Conservation (phyloP, 2,329 filamentous ascomycete species). For the Aspergillus pseudotamarii region DNA sequence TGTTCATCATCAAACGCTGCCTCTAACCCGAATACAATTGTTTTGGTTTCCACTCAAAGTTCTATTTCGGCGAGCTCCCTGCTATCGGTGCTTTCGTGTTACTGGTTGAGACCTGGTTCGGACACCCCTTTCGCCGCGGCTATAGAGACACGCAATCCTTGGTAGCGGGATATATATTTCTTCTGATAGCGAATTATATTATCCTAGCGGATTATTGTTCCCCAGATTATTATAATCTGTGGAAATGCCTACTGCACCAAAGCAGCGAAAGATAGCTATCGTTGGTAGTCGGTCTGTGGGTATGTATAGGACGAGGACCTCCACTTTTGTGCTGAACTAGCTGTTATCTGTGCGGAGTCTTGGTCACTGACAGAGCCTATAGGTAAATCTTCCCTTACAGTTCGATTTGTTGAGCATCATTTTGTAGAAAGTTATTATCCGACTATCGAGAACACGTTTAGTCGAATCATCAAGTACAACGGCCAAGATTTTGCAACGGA, state of each 20-base stretch:
- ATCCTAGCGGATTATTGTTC: slow-evolving; percentile 1
- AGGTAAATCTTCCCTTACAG: slow-evolving; percentile 98
- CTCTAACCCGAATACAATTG: background rate
- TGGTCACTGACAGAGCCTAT: slow-evolving; percentile 21
- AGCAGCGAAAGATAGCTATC: slow-evolving; percentile 94
- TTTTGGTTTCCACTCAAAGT: background rate
- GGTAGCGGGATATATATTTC: background rate
- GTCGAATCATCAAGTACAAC: slow-evolving; percentile 90
- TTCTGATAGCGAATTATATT: background rate
- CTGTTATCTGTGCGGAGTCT: slow-evolving; percentile 1
- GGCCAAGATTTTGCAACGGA: slow-evolving; percentile 93
- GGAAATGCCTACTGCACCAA: slow-evolving; percentile 70
- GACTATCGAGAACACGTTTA: slow-evolving; percentile 98
- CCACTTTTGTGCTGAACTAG: background rate
- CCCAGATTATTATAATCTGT: slow-evolving; percentile 1
- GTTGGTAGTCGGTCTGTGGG: slow-evolving; percentile 91
- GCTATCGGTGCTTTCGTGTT: background rate
- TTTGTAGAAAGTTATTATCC: slow-evolving; percentile 99
- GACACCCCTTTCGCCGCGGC: background rate
- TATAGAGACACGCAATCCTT: background rate
- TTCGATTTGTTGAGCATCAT: slow-evolving; percentile 95
- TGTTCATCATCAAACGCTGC: slow-evolving; percentile 1
- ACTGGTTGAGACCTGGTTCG: background rate
- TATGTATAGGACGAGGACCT: slow-evolving; percentile 46
- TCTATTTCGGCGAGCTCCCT: background rate